phyloP scores from a whole-genome alignment of 352 stramenopile species.

The Aphanomyces stellatus region DNA sequence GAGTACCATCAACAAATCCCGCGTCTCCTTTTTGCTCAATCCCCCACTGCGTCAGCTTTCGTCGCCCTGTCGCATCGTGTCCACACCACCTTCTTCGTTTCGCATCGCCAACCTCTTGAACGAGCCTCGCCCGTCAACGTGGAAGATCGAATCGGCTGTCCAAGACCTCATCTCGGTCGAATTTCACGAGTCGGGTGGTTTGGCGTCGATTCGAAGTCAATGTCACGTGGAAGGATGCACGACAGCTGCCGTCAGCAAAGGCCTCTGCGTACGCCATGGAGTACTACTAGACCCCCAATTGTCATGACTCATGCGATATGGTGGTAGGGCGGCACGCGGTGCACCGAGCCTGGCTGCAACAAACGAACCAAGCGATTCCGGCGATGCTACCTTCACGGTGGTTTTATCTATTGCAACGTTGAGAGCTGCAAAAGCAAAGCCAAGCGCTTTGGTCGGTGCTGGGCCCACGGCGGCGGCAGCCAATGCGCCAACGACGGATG shows the following conservation, averaged over 20 bases:
- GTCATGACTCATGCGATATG: no score
- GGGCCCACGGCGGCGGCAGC: slow-evolving; percentile 15
- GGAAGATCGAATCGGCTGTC: slow-evolving; percentile 2
- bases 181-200: not conserved
- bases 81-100: not conserved
- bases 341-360: slow-evolving; percentile 8
- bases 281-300: not conserved
- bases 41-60: not conserved
- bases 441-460: slow-evolving; percentile 14
- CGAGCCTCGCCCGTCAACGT: no score
- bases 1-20: not conserved
- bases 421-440: slow-evolving; percentile 15
- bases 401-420: not conserved
- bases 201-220: not conserved
- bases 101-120: not conserved
- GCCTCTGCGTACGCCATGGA: slow-evolving; percentile 10
- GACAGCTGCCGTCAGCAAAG: slow-evolving; percentile 17
- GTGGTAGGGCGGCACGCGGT: slow-evolving; percentile 17
- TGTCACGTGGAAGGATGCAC: not conserved
- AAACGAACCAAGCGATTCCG: slow-evolving; percentile 15
- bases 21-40: not conserved
- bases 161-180: slow-evolving; percentile 11
- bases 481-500: not conserved
- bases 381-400: slow-evolving; percentile 1
- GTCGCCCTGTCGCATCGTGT: not conserved